A percentile compares a stretch with the other conserved stretches of the same genome.
Evolutionary conservation across 192 early-diverging fungal species (phyloP).

Genomic region (Coemansia sp.): DNA sequence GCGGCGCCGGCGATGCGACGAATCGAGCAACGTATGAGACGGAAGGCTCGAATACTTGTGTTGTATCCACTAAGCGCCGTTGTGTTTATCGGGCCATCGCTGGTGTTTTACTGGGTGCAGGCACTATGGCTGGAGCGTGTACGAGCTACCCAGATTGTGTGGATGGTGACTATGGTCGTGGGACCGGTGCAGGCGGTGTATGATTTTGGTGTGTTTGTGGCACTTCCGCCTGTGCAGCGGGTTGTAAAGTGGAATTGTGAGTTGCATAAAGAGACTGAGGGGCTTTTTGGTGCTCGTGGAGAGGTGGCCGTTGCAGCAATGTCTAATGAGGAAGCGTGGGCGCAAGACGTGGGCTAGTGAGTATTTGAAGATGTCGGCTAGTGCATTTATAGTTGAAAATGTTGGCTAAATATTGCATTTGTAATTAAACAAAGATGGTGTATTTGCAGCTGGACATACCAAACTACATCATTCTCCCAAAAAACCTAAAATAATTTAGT

Average conservation of each 20-base stretch:
- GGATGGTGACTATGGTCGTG: conserved; percentile 24
- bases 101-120: conserved; percentile 48
- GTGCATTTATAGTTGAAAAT: too few relatives aligned
- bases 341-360: conserved; percentile 18
- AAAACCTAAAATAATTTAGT: conserved; percentile 7
- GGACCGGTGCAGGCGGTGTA: conserved; percentile 36
- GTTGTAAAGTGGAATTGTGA: conserved; percentile 42
- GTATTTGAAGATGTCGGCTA: too few relatives aligned
- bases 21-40: conserved; percentile 42
- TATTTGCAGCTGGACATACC: too few relatives aligned
- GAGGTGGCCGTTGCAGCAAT: conserved; percentile 22
- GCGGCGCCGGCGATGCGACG: conserved; percentile 40
- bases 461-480: too few relatives aligned
- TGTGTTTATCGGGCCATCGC: conserved; percentile 30
- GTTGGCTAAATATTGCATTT: too few relatives aligned
- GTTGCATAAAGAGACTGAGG: conserved; percentile 34
- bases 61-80: conserved; percentile 50
- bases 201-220: conserved; percentile 33
- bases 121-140: conserved; percentile 28
- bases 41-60: conserved; percentile 41
- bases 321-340: conserved; percentile 27
- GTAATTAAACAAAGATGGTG: too few relatives aligned
- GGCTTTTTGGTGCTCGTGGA: conserved; percentile 22
- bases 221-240: conserved; percentile 44
- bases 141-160: conserved; percentile 19